Base-by-base conservation (phyloP, 2,329 filamentous ascomycete species). In the Domatiomyces globalis region DNA sequence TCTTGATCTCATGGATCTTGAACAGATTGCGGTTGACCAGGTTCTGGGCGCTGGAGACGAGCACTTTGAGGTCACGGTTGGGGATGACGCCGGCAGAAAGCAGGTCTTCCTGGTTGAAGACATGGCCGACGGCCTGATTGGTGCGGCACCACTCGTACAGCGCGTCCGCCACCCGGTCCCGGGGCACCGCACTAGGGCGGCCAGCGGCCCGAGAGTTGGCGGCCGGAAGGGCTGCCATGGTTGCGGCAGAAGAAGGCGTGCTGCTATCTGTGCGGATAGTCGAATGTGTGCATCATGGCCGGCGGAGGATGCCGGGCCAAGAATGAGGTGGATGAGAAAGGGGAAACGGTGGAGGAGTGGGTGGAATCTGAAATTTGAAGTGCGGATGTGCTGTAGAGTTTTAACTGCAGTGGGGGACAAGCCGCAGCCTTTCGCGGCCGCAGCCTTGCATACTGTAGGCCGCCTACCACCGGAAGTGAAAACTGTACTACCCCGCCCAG, bases 21-120 rank as follows among this genome's bases (percentile, higher is more conserved):
- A 74, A 69, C 25, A 73, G 64, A 55, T 70, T 69, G 54, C 71
- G 66, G 52, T 72, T 64, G 43, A 72, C 68, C 18, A 74, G 66
- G 44, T 65, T 62, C 56, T 73, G 69, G 25, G 69, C 66, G 56
- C 69, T 71, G 59, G 68, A 62, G 48, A 73, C 61, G 43, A 74
- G 65, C 36, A 71, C 60, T 12, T 63, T 54, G 15, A 72, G 53
- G 49, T 72, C 69, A 53, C 66, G 64, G 33, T 70, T 67, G 2
- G 70, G 69, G 43, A 74, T 66, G 29, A 74, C 58, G 25, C 63
- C 65, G 49, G 73, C 58, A 19, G 62, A 60, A 29, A 73, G 56
- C 1, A 74, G 63, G 54, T 73, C 72, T 42, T 71, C 63, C 56
- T 74, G 72, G 49, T 68, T 69, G 59, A 73, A 71, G 42, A 72